Conservation (phyloP, 805 yeast species). For the Monosporozyma solicola region DNA sequence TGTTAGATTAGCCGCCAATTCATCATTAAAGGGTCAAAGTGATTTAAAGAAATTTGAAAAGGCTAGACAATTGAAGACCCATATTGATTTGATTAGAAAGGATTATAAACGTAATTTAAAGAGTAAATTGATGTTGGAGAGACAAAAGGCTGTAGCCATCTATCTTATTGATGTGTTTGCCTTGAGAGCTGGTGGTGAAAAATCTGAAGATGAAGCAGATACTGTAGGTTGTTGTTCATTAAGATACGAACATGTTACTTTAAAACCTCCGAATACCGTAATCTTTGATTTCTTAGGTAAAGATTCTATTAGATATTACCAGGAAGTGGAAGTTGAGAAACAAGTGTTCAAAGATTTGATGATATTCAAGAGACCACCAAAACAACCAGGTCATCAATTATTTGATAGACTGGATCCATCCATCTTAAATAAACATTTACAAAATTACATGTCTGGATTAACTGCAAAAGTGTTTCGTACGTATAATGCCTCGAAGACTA, state of each 20-base stretch:
- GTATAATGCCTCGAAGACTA: slow-evolving; percentile 89
- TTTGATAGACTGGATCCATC: slow-evolving; percentile 86
- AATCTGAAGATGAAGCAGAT: slow-evolving; percentile 95
- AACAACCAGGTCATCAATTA: slow-evolving; percentile 83
- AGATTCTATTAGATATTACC: slow-evolving; percentile 85
- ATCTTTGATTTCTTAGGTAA: slow-evolving; percentile 92
- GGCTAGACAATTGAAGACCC: slow-evolving; percentile 72
- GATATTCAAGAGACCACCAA: slow-evolving; percentile 82
- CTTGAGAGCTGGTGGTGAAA: slow-evolving; percentile 96
- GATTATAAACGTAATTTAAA: slow-evolving; percentile 68
- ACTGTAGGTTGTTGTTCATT: slow-evolving; percentile 97
- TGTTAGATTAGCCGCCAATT: slow-evolving; percentile 84
- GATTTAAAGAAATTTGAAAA: slow-evolving; percentile 90
- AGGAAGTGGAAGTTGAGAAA: slow-evolving; percentile 85
- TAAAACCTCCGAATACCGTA: slow-evolving; percentile 78
- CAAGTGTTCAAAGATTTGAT: slow-evolving; percentile 85
- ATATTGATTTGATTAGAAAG: slow-evolving; percentile 60
- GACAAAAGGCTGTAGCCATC: slow-evolving; percentile 91
- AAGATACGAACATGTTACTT: slow-evolving; percentile 78
- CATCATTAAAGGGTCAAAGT: slow-evolving; percentile 83
- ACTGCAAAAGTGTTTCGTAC: slow-evolving; percentile 98
- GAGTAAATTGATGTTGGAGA: slow-evolving; percentile 67
- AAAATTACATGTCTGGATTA: slow-evolving; percentile 82
- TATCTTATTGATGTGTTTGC: slow-evolving; percentile 90
- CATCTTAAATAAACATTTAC: slow-evolving; percentile 75